Conservation (phyloP, 257 asterid species). For the Solanum neorickii region DNA sequence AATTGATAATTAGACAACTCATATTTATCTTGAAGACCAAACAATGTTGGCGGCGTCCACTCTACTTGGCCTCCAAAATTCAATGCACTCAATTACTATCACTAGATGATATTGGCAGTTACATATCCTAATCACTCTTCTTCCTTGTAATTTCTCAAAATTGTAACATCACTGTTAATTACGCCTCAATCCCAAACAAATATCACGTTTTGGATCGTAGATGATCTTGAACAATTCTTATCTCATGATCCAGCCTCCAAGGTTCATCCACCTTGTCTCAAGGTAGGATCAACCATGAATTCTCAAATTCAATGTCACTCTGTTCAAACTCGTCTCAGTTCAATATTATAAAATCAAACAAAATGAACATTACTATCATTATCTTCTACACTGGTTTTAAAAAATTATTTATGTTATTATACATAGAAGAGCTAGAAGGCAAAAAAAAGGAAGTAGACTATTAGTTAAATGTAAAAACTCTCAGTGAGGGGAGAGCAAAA, state of each 20-base stretch:
- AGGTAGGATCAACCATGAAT: background rate
- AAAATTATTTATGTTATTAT: slow-evolving; percentile 6
- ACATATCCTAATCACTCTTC: background rate
- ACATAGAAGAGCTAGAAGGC: background rate
- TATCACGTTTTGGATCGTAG: too few species aligned
- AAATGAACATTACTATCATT: background rate
- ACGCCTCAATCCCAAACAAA: background rate
- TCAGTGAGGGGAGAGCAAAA: background rate
- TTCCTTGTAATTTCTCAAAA: background rate
- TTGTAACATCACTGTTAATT: background rate
- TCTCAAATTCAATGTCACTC: background rate
- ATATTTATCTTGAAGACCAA: background rate
- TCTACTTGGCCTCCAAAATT: background rate
- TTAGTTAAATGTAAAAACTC: background rate
- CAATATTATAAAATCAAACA: background rate
- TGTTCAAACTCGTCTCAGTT: background rate
- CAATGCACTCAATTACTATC: background rate
- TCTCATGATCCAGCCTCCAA: too few species aligned
- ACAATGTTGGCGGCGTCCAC: background rate
- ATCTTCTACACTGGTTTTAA: background rate
- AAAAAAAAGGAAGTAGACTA: background rate
- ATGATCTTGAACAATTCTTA: too few species aligned
- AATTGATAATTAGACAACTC: background rate
- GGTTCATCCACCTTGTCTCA: background rate
- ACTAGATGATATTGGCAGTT: background rate